Conservation (phyloP, 2,329 filamentous ascomycete species). For the Chaetothyriales sp. region DNA sequence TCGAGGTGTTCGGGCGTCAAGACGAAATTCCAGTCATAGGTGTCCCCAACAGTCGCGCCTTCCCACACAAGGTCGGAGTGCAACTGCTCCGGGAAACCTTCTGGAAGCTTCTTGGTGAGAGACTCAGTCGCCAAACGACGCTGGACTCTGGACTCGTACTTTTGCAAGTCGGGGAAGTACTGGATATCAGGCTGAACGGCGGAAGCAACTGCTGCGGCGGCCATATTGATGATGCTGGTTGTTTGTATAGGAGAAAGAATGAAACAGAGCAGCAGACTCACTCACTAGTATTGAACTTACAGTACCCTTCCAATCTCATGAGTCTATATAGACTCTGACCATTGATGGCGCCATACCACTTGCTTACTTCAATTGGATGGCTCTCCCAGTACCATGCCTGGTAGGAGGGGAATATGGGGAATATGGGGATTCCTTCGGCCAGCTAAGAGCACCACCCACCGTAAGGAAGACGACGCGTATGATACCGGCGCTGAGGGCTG, state of each 20-base stretch:
- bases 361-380: background rate
- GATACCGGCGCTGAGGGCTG: too few species aligned
- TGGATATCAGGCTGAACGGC: constrained; percentile 21
- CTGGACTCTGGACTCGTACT: constrained; percentile 16
- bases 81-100: constrained; percentile 28
- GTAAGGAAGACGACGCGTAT: too few species aligned
- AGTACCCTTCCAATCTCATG: background rate
- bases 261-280: too few species aligned
- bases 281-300: too few species aligned
- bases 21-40: constrained; percentile 29
- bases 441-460: too few species aligned
- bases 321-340: background rate
- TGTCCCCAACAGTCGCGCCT: constrained; percentile 23
- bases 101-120: constrained; percentile 22
- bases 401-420: background rate
- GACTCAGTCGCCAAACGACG: constrained; percentile 15
- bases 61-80: constrained; percentile 34
- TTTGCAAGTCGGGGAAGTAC: constrained; percentile 19
- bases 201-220: background rate
- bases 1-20: constrained; percentile 25
- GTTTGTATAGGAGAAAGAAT: background rate
- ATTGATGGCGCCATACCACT: background rate
- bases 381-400: background rate
- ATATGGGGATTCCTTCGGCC: too few species aligned
- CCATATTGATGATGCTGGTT: background rate